phyloP scores from a whole-genome alignment of 202 grass and related monocot species.

The Tripidium arundinaceum region DNA sequence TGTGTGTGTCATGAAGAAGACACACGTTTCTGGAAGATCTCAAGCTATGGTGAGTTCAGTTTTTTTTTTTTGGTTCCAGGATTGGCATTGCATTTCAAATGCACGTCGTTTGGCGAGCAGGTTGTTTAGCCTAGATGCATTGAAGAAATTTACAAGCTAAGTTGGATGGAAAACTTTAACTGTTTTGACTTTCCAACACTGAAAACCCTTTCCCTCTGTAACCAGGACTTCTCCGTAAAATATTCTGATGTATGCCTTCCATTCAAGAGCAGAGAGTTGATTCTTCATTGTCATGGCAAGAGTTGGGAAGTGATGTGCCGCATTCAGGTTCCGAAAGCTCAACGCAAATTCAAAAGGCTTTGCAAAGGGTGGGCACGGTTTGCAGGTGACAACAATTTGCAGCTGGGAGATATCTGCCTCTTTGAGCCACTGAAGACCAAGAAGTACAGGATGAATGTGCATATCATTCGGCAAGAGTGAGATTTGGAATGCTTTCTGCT shows the following conservation, averaged over 20 bases:
- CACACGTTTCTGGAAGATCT: background rate
- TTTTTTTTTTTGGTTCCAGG: background rate
- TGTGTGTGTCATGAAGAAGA: background rate
- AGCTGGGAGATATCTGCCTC: slow-evolving; percentile 22
- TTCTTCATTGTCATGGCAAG: background rate
- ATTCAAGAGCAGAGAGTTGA: background rate
- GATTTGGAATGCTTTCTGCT: background rate
- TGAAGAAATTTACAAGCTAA: background rate
- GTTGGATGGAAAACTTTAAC: background rate
- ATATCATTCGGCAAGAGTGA: background rate
- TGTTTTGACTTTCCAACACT: background rate
- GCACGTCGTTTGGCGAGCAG: background rate
- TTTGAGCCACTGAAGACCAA: slow-evolving; percentile 12
- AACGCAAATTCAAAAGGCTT: background rate
- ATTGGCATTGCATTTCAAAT: background rate
- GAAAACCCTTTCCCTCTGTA: background rate
- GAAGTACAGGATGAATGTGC: background rate
- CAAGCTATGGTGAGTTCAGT: background rate
- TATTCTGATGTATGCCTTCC: background rate
- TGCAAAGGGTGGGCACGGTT: background rate
- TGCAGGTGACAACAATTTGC: background rate
- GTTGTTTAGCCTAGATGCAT: background rate
- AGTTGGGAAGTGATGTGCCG: background rate
- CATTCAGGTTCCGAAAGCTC: background rate
- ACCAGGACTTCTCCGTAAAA: background rate